A percentile compares a stretch with the other conserved stretches of the same genome.
Conservation (phyloP, 2,329 filamentous ascomycete species). For the Dendryphion nanum region DNA sequence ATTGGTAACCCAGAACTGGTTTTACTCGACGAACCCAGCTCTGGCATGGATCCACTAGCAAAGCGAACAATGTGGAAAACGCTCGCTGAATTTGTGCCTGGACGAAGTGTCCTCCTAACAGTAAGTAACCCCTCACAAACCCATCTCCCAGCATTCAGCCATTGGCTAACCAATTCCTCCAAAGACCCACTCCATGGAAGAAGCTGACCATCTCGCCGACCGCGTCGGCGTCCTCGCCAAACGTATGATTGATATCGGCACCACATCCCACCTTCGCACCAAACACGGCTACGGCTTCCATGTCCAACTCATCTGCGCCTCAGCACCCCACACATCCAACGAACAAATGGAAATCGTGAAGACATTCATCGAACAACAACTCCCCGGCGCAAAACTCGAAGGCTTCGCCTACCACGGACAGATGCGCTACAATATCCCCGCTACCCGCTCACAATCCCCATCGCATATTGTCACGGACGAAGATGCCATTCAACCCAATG, state of each 20-base stretch:
- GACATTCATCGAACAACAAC: slow-evolving; percentile 59
- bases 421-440: slow-evolving; percentile 15
- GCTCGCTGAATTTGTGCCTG: slow-evolving; percentile 64
- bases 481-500: background rate
- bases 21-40: slow-evolving; percentile 81
- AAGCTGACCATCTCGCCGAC: slow-evolving; percentile 79
- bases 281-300: slow-evolving; percentile 75
- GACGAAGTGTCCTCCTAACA: slow-evolving; percentile 76
- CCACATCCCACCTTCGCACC: slow-evolving; percentile 55
- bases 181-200: slow-evolving; percentile 83
- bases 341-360: slow-evolving; percentile 65
- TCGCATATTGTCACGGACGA: too few relatives aligned
- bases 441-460: slow-evolving; percentile 12
- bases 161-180: background rate
- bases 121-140: background rate
- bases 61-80: slow-evolving; percentile 91
- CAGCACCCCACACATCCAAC: slow-evolving; percentile 67
- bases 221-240: slow-evolving; percentile 79
- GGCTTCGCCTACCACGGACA: slow-evolving; percentile 18
- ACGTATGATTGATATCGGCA: slow-evolving; percentile 65
- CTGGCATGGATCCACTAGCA: slow-evolving; percentile 80
- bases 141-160: background rate
- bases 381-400: slow-evolving; percentile 60
- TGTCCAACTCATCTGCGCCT: slow-evolving; percentile 71
- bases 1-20: slow-evolving; percentile 88